Base-by-base conservation (phyloP, 805 yeast species). In the Kodamaea restingae region DNA sequence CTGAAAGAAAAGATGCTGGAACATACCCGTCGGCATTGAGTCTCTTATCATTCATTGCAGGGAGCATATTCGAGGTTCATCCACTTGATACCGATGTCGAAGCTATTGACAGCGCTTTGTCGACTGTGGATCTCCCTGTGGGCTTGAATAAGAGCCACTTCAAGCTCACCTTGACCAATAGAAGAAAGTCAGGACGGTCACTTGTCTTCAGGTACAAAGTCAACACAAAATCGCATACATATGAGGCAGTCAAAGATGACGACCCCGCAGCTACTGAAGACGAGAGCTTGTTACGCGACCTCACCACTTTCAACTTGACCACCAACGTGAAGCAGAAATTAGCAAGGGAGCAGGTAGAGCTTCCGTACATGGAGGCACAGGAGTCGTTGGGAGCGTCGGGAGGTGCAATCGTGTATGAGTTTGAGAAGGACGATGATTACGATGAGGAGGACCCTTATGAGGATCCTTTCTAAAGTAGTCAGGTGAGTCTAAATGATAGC, bases 391-490 rank as follows among this genome's bases (percentile, higher is more conserved):
- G 75, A 0, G 55, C 67, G 2, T 49, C 56, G 14, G 96, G 95
- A 39, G 96, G 98, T 14, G 97, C 98, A 1, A 90, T 93, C 49
- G 95, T 91, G 3, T 91, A 91, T 55, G 93, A 93, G 55, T 93
- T 81, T 56, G 98, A 93, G 53, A 87, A 90, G 55, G 98, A 91
- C 59, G 98, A 91, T 58, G 98, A 91, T 60, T 91, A 90, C 55
- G 98, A 91, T 55, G 98, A 91, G 58, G 98, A 93, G 51, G 98
- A 91, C 61, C 97, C 98, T 0, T 91, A 81, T 54, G 98, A 91
- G 57, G 98, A 91, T 55, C 98, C 98, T 4, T 88, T 88, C 54
- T 88, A 61, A 60, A 5, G 8, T 8, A 8, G 8, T 5, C 27
- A 7, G 6, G 10, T 10, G 31, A 27, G 14, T 14, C 15, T 6